These are phyloP conservation scores for Geotrichum carabidarum DNA, from an alignment of 1,139 yeast genomes.

Conservation along the genomic window DNA sequence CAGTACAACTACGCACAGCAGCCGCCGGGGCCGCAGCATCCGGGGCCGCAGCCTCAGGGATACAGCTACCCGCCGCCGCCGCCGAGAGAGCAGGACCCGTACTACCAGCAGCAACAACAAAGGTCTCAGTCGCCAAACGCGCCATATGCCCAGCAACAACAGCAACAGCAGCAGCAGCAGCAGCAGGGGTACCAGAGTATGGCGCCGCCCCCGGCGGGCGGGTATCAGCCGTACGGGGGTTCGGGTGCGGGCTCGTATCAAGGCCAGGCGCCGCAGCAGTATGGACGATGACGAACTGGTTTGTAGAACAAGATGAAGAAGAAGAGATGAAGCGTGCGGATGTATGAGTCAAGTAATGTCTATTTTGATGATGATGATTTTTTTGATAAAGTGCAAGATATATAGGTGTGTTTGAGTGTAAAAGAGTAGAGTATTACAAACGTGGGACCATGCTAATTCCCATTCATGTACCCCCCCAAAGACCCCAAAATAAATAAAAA, in stretches of 20 bases:
- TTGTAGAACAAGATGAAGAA: neutral
- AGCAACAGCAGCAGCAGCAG: conserved; percentile 2
- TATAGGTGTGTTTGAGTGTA: too few species aligned
- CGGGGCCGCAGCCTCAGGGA: neutral
- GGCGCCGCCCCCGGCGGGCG: neutral
- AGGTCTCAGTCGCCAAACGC: neutral
- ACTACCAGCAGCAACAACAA: neutral
- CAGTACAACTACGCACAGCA: neutral
- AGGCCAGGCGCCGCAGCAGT: neutral
- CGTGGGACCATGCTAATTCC: too few species aligned
- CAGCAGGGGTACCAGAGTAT: neutral
- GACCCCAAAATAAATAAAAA: too few species aligned
- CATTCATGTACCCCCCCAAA: too few species aligned
- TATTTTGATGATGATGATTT: neutral
- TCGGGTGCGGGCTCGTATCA: neutral
- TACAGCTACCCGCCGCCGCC: neutral
- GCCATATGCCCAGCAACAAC: neutral
- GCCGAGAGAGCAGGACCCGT: conserved; percentile 1
- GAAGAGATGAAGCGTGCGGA: too few species aligned
- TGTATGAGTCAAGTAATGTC: neutral
- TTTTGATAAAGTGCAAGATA: too few species aligned
- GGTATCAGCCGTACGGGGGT: too few species aligned
- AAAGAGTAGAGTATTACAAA: too few species aligned
- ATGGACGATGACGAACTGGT: conserved; percentile 6
- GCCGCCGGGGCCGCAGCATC: neutral